phyloP scores from a whole-genome alignment of 2,329 filamentous ascomycete species.

The Phaeophleospora eucalypticola region DNA sequence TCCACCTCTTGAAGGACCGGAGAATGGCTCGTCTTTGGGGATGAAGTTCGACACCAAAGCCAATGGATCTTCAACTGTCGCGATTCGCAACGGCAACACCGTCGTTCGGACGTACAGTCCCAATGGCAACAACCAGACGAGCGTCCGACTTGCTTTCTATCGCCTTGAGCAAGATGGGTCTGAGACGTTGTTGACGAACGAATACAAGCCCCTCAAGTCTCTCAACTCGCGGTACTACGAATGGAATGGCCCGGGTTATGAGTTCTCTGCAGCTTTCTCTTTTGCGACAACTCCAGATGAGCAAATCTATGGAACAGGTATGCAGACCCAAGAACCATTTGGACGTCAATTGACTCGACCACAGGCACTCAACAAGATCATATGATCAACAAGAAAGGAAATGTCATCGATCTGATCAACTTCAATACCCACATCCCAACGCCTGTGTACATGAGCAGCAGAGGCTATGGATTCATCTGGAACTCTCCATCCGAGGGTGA shows the following conservation, averaged over 20 bases:
- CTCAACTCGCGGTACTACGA: constrained; percentile 36
- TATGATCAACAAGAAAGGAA: constrained; percentile 32
- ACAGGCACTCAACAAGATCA: constrained; percentile 30
- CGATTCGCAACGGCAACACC: constrained; percentile 37
- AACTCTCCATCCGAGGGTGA: constrained; percentile 29
- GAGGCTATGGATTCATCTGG: constrained; percentile 32
- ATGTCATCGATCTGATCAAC: constrained; percentile 31
- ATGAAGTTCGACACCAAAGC: constrained; percentile 33
- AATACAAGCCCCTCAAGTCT: constrained; percentile 33
- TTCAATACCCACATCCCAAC: constrained; percentile 33
- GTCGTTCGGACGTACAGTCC: constrained; percentile 33
- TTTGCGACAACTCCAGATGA: constrained; percentile 35
- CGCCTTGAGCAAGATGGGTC: constrained; percentile 33
- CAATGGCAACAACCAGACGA: constrained; percentile 29
- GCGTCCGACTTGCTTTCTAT: constrained; percentile 36
- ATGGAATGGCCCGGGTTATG: constrained; percentile 34
- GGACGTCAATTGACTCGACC: background rate
- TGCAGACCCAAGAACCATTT: background rate
- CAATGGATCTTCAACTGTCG: constrained; percentile 31
- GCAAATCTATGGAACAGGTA: constrained; percentile 30
- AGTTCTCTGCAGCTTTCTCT: constrained; percentile 36
- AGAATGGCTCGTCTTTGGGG: constrained; percentile 30
- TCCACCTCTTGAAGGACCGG: constrained; percentile 38
- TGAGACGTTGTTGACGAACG: constrained; percentile 36
- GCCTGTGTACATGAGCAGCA: constrained; percentile 29